Conservation (phyloP, 441 rosid genomes). For the Populus trichocarpa region DNA sequence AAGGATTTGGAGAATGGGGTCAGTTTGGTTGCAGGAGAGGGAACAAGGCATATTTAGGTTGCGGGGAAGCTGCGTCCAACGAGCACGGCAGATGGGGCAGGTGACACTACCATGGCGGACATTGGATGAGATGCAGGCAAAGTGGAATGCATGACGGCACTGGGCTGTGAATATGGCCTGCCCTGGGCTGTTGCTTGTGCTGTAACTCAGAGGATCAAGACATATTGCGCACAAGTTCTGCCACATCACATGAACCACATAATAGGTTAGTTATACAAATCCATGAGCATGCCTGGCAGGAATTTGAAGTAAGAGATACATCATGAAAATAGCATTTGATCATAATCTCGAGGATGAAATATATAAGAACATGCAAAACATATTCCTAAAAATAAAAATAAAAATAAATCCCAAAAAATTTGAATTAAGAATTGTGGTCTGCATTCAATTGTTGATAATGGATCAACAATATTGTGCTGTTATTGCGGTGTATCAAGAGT, state of each 20-base stretch:
- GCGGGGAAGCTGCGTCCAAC: conserved; percentile 91
- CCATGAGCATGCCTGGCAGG: neutral
- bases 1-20: conserved; percentile 62
- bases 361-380: neutral
- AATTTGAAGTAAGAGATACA: neutral
- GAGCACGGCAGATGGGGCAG: conserved; percentile 91
- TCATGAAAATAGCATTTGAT: neutral
- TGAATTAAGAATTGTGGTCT: too few species aligned
- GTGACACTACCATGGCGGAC: conserved; percentile 82
- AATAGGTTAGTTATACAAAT: neutral
- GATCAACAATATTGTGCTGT: neutral
- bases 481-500: neutral
- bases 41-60: conserved; percentile 44
- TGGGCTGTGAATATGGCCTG: conserved; percentile 84
- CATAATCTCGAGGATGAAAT: neutral
- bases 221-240: conserved; percentile 81
- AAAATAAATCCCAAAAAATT: neutral
- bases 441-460: too few species aligned
- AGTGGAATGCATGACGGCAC: conserved; percentile 83
- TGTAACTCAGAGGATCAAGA: conserved; percentile 60
- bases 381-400: neutral
- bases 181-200: conserved; percentile 48
- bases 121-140: conserved; percentile 75
- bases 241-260: conserved; percentile 11
- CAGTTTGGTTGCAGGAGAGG: conserved; percentile 49